These are phyloP conservation scores for Neurospora sp. DNA, from an alignment of 495 filamentous ascomycete genomes.

Conservation along the genomic window DNA sequence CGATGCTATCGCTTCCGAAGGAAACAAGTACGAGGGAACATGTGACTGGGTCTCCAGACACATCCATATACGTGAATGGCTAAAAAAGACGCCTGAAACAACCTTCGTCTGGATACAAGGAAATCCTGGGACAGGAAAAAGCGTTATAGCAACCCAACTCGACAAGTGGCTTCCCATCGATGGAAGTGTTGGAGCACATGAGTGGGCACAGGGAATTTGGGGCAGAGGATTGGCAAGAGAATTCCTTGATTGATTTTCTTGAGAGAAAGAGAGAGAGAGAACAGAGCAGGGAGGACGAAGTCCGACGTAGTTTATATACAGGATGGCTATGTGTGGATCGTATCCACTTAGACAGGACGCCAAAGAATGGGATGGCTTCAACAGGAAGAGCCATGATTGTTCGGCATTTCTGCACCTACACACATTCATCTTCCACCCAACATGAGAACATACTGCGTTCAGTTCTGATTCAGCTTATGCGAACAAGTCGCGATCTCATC, in stretches of 20 bases:
- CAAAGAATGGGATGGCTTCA: too few species aligned
- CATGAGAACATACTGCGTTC: slow-evolving; percentile 24
- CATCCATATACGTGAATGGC: slow-evolving; percentile 15
- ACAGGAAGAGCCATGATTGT: slow-evolving; percentile 12
- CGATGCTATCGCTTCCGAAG: slow-evolving; percentile 11
- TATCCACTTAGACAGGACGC: too few species aligned
- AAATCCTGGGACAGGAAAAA: slow-evolving; percentile 23
- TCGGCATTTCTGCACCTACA: slow-evolving; percentile 21
- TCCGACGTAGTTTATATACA: too few species aligned
- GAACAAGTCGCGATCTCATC: slow-evolving; percentile 10
- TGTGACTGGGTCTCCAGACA: slow-evolving; percentile 22
- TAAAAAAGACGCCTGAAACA: slow-evolving; percentile 1
- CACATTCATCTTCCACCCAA: slow-evolving; percentile 16
- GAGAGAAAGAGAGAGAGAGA: too few species aligned
- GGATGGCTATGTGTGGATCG: too few species aligned
- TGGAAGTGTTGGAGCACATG: too few species aligned
- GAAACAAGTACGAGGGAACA: slow-evolving; percentile 13
- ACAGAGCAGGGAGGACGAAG: too few species aligned
- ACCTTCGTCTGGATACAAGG: slow-evolving; percentile 20
- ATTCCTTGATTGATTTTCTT: too few species aligned
- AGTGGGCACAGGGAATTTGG: too few species aligned
- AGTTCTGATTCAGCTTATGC: slow-evolving; percentile 19
- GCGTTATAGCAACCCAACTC: slow-evolving; percentile 17
- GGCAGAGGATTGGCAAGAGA: too few species aligned
- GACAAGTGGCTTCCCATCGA: slow-evolving; percentile 8